A percentile compares a stretch with the other conserved stretches of the same genome.
These are phyloP conservation scores for Dioscorea alata DNA, from an alignment of 106 monocot genomes.

Conservation along the genomic window DNA sequence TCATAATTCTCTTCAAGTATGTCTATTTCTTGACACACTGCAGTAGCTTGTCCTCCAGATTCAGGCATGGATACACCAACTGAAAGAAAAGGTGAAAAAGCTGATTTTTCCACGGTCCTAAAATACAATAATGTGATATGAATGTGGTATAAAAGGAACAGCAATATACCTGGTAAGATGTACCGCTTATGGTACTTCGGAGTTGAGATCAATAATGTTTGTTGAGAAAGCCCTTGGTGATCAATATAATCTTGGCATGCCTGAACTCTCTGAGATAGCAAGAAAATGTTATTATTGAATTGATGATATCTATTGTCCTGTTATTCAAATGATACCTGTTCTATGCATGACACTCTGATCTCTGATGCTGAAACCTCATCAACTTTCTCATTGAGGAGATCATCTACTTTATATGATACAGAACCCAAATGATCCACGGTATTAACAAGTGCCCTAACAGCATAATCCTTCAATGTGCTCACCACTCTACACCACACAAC, in stretches of 20 bases:
- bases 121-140: background rate
- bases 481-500: conserved; percentile 45
- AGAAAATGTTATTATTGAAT: background rate
- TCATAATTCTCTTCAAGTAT: background rate
- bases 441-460: conserved; percentile 79
- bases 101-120: background rate
- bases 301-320: too few relatives aligned
- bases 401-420: conserved; percentile 62
- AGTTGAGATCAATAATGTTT: conserved; percentile 48
- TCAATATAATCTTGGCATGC: conserved; percentile 60
- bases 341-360: conserved; percentile 56
- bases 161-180: conserved; percentile 48
- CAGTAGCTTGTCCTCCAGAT: background rate
- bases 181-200: conserved; percentile 88
- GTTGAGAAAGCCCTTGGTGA: conserved; percentile 62
- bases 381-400: conserved; percentile 57
- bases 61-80: background rate
- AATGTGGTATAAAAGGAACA: background rate
- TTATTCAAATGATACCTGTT: conserved; percentile 42
- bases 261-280: conserved; percentile 46
- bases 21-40: background rate
- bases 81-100: background rate
- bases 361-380: conserved; percentile 47
- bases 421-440: conserved; percentile 90
- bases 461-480: conserved; percentile 81